phyloP scores from a whole-genome alignment of 192 early-diverging fungal species.

The Entomortierella beljakovae region DNA sequence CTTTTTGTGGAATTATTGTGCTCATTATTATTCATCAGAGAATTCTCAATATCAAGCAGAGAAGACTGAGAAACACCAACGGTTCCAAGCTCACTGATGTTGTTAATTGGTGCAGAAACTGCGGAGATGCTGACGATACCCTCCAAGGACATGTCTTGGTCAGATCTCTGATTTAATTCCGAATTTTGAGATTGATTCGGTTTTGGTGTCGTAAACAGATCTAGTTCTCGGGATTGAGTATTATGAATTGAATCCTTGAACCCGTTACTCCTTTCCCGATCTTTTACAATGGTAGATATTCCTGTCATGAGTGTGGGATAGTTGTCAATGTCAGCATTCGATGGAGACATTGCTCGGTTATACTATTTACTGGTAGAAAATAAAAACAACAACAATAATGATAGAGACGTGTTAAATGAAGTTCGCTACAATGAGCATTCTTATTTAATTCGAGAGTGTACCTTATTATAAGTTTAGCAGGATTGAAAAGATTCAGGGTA shows the following conservation, averaged over 20 bases:
- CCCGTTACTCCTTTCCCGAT: neutral
- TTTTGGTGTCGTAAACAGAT: conserved; percentile 12
- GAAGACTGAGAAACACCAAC: neutral
- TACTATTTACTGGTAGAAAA: no score
- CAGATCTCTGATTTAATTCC: neutral
- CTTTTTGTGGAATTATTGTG: no score
- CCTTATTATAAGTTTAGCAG: no score
- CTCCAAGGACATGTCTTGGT: neutral
- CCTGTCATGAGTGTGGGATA: neutral
- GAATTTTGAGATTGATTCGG: neutral
- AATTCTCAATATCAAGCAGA: no score
- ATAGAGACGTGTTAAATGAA: no score
- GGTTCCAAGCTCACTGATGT: neutral
- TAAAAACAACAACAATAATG: no score
- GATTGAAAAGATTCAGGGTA: no score
- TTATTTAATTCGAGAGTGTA: no score
- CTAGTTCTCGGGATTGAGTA: neutral
- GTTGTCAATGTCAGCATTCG: neutral
- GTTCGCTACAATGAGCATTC: no score
- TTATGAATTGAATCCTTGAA: neutral
- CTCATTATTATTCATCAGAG: no score
- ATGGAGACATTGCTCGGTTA: neutral
- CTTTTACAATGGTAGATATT: neutral
- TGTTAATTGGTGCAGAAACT: neutral
- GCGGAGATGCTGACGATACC: conserved; percentile 4